phyloP scores from a whole-genome alignment of 345 rosid species.

The Ricinus communis region DNA sequence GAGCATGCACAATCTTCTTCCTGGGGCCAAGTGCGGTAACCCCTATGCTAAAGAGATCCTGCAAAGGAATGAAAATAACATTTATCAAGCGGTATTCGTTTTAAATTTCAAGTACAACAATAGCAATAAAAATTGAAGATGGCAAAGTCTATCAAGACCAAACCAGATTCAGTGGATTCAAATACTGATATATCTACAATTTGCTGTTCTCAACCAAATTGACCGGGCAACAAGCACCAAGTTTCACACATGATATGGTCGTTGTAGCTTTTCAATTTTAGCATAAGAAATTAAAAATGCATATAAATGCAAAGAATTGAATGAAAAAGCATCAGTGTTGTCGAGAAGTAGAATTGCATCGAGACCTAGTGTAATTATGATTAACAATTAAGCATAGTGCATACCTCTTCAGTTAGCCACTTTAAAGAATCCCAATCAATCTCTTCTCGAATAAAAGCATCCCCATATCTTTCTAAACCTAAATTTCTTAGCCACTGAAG shows the following conservation, averaged over 20 bases:
- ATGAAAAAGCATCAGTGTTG: neutral
- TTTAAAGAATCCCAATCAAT: constrained; percentile 82
- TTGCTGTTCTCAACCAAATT: neutral
- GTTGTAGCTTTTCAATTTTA: neutral
- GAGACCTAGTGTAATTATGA: neutral
- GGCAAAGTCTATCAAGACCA: too few species aligned
- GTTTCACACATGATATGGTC: neutral
- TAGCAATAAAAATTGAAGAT: too few species aligned
- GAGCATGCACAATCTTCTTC: constrained; percentile 84
- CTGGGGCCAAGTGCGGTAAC: constrained; percentile 87
- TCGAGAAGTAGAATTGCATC: neutral
- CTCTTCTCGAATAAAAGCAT: constrained; percentile 72
- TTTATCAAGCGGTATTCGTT: neutral
- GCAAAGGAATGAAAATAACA: neutral
- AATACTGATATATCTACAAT: neutral
- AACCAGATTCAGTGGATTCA: neutral
- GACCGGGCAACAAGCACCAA: neutral
- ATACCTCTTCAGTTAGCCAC: constrained; percentile 87
- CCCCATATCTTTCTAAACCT: constrained; percentile 68
- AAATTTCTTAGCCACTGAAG: constrained; percentile 56
- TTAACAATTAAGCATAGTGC: neutral
- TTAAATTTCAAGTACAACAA: constrained; percentile 5
- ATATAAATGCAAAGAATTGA: neutral
- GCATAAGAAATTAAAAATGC: neutral
- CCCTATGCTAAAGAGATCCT: constrained; percentile 82